phyloP scores from a whole-genome alignment of 2,329 filamentous ascomycete genomes.

The Colletotrichum horii region DNA sequence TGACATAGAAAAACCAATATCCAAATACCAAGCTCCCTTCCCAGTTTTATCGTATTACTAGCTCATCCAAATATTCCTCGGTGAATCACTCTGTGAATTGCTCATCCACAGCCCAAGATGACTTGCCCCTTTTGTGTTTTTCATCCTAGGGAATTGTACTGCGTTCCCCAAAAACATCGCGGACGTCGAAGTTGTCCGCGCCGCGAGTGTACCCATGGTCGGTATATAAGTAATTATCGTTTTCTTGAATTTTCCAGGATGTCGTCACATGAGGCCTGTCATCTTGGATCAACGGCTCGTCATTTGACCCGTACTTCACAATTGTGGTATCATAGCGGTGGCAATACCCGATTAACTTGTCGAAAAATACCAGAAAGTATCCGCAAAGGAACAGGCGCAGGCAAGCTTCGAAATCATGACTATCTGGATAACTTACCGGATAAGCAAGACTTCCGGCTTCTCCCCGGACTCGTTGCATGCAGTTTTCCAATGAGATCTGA shows the following conservation, averaged over 20 bases:
- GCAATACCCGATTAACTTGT: not conserved
- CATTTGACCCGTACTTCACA: not conserved
- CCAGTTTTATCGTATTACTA: not conserved
- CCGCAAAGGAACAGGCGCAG: not conserved
- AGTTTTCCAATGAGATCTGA: not conserved
- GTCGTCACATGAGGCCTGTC: not conserved
- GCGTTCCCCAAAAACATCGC: not conserved
- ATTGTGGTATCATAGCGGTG: not conserved
- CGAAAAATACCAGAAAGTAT: fast-evolving
- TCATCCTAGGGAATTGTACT: not conserved
- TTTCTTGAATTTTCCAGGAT: not conserved
- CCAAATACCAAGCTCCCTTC: not conserved
- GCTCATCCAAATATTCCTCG: not conserved
- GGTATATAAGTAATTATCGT: not conserved
- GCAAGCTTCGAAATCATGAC: not conserved
- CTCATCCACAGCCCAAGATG: not conserved
- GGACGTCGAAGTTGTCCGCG: not conserved
- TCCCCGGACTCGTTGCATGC: not conserved
- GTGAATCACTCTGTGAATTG: not conserved
- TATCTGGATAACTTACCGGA: not conserved
- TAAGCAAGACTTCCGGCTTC: not conserved
- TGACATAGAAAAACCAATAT: not conserved
- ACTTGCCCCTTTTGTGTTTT: fast-evolving
- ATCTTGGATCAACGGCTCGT: not conserved
- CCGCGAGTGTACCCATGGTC: not conserved